Evolutionary conservation across 2,329 filamentous ascomycete genomes (phyloP).

Genomic region (Penicillium sp.): DNA sequence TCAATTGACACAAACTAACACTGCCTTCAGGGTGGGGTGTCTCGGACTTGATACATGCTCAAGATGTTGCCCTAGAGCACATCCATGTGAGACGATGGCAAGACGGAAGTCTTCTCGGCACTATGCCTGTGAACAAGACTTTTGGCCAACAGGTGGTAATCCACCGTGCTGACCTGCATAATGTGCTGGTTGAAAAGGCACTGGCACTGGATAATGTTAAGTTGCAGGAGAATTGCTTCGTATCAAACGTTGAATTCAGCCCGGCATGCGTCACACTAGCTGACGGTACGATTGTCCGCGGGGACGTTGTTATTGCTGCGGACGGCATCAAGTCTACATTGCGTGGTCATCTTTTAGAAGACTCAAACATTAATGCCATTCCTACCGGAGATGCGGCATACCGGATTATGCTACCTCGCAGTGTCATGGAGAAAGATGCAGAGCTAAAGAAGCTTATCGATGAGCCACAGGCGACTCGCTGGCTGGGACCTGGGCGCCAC

Average conservation of each 20-base stretch:
- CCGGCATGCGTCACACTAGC: slow-evolving; percentile 34
- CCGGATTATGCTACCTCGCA: slow-evolving; percentile 74
- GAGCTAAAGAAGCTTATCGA: slow-evolving; percentile 71
- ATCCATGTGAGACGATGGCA: slow-evolving; percentile 43
- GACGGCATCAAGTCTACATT: slow-evolving; percentile 59
- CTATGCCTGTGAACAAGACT: slow-evolving; percentile 40
- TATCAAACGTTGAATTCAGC: slow-evolving; percentile 32
- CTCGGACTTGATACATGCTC: slow-evolving; percentile 37
- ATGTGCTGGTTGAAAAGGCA: slow-evolving; percentile 35
- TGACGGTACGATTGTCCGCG: slow-evolving; percentile 32
- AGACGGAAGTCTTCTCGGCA: slow-evolving; percentile 35
- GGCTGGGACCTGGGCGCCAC: slow-evolving; percentile 76
- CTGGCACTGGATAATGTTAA: slow-evolving; percentile 35
- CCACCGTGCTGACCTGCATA: slow-evolving; percentile 43
- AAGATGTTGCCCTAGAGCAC: slow-evolving; percentile 38
- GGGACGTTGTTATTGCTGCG: slow-evolving; percentile 57
- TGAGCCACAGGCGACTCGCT: slow-evolving; percentile 69
- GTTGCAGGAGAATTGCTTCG: slow-evolving; percentile 33
- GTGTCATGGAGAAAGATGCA: slow-evolving; percentile 68
- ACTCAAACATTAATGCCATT: slow-evolving; percentile 28
- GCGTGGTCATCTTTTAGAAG: slow-evolving; percentile 45
- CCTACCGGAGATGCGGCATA: slow-evolving; percentile 75
- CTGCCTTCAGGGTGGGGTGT: slow-evolving; percentile 38
- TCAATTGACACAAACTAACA: neutral
- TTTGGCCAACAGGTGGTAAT: slow-evolving; percentile 41